Base-by-base conservation (phyloP, 2,329 filamentous ascomycete species). In the Fusarium luffae region DNA sequence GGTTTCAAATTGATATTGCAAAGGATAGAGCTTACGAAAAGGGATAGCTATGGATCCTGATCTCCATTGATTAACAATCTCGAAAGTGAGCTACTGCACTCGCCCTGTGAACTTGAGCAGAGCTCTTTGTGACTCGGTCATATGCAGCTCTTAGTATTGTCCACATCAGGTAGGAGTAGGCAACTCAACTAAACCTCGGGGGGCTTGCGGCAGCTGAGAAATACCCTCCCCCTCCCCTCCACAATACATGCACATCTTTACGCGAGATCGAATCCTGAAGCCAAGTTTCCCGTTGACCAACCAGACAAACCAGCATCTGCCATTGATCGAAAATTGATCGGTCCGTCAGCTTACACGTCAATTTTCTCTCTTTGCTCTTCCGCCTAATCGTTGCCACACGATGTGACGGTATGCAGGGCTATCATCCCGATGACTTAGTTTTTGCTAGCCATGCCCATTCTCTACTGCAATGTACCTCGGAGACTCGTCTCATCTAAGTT, bases 401-500 rank as follows among this genome's bases (percentile, higher is more conserved):
- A 34, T 42, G 44, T 32, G 27, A 59, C 61, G 30, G 28, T 43
- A 66, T 54, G 47, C 48, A 59, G 48, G 47, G 37, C 30, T 32
- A 54, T 54, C 54, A 66, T 60, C 42, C 37, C 41, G 43, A 47
- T 32, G 30, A 59, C 49, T 42, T 23, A 47, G 48, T 51, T 48
- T 48, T 12, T 42, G 25, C 46, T 37, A 34, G 40, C 21, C 30
- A 25, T 32, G 10, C 42, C 28, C 27, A 27, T 25, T 16, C 42
- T 27, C 40, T 62, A 54, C 40, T 69, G 23, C 34, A 68, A 50
- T 42, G 49, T 51, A 56, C 63, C 23, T 63, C 67, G 54, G 63
- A 60, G 54, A 63, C 63, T 58, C 54, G 54, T 70, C 67, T 70
- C 67, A 64, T 70, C 67, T 70, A 61, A 66, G 62, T 66, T 66